Evolutionary conservation across 257 asterid genomes (phyloP).

Genomic region (Lantana camara): DNA sequence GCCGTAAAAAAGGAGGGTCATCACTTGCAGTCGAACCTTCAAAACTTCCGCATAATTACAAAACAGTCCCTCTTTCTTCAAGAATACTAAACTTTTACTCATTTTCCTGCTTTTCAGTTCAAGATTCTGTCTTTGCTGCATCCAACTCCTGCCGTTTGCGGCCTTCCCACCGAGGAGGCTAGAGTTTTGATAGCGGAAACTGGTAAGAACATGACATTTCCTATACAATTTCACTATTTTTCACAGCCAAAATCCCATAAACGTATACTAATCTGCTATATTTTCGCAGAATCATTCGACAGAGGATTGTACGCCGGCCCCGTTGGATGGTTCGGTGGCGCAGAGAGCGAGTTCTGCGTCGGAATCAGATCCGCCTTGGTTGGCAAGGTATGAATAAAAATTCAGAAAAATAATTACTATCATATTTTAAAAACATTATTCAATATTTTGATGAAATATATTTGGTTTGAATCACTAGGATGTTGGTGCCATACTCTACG

Average conservation of each 20-base stretch:
- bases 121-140: slow-evolving; percentile 84
- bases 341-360: slow-evolving; percentile 94
- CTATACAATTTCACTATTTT: background rate
- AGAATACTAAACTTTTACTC: too few relatives aligned
- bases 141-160: slow-evolving; percentile 99
- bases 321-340: slow-evolving; percentile 97
- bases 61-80: too few relatives aligned
- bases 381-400: slow-evolving; percentile 62
- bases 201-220: too few relatives aligned
- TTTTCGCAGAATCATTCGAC: slow-evolving; percentile 80
- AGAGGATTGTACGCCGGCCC: slow-evolving; percentile 99
- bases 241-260: background rate
- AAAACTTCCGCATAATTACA: too few relatives aligned
- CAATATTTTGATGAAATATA: slow-evolving; percentile 13
- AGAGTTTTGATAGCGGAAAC: slow-evolving; percentile 71
- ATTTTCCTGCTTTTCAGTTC: slow-evolving; percentile 59
- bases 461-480: slow-evolving; percentile 47
- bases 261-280: slow-evolving; percentile 12
- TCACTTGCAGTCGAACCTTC: too few relatives aligned
- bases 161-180: slow-evolving; percentile 91
- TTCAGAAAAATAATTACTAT: too few relatives aligned
- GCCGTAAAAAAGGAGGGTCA: too few relatives aligned
- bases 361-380: slow-evolving; percentile 97
- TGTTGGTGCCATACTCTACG: slow-evolving; percentile 77
- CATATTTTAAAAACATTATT: background rate